phyloP scores from a whole-genome alignment of 164 flowering plant genomes.

The Liquidambar formosana region DNA sequence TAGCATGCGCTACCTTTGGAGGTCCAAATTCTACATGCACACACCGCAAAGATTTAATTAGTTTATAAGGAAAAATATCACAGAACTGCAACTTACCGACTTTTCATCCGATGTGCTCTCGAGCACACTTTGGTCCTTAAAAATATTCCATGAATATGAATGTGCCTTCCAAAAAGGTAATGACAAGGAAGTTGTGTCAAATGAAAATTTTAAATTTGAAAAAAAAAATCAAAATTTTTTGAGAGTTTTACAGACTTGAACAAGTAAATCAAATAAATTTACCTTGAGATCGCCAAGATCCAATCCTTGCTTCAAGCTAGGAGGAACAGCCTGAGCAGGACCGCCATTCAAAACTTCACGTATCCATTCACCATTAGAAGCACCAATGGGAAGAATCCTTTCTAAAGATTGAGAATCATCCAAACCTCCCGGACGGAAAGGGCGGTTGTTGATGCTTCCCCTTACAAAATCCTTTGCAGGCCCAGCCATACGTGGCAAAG shows the following conservation, averaged over 20 bases:
- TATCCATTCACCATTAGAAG: conserved; percentile 78
- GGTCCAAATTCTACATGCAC: not conserved
- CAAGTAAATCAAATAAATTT: conserved; percentile 1
- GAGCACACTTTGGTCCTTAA: conserved; percentile 31
- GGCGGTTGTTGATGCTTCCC: conserved; percentile 85
- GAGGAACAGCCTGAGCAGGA: conserved; percentile 60
- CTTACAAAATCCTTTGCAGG: conserved; percentile 79
- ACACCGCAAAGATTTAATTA: not conserved
- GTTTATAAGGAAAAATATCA: not conserved
- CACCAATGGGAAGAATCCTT: conserved; percentile 71
- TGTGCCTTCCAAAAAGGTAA: conserved; percentile 43
- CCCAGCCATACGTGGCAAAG: conserved; percentile 69
- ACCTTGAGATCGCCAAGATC: conserved; percentile 88
- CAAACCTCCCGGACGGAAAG: conserved; percentile 95
- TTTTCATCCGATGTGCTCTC: conserved; percentile 41
- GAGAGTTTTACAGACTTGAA: not conserved
- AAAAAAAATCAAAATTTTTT: not conserved
- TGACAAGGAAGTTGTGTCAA: not conserved
- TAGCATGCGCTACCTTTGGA: not conserved
- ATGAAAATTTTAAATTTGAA: not conserved
- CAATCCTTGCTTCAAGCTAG: conserved; percentile 75
- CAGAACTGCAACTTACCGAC: conserved; percentile 44
- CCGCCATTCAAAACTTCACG: conserved; percentile 74
- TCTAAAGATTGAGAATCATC: conserved; percentile 61
- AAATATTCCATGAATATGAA: conserved; percentile 65